phyloP scores from a whole-genome alignment of 2,329 filamentous ascomycete genomes.

The Pleurostoma richardsiae region DNA sequence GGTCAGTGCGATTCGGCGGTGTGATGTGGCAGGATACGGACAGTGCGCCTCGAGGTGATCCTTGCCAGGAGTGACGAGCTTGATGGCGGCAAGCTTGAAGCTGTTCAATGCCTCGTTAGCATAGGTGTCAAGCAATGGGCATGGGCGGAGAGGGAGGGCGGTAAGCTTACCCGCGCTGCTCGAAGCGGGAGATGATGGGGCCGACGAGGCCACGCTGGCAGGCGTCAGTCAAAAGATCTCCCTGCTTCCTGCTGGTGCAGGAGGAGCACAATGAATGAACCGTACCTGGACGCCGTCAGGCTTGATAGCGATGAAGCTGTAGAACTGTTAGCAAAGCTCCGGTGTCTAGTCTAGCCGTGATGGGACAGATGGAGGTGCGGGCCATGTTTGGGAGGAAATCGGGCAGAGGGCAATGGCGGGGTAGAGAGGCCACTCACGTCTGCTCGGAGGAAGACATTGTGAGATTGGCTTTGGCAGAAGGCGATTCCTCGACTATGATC shows the following conservation, averaged over 20 bases:
- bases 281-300: constrained; percentile 97
- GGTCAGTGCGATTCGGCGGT: constrained; percentile 19
- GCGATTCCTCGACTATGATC: constrained; percentile 4
- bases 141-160: neutral
- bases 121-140: no score
- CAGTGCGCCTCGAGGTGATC: constrained; percentile 98
- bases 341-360: neutral
- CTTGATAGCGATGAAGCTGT: constrained; percentile 99
- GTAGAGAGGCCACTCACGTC: constrained; percentile 61
- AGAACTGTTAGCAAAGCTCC: constrained; percentile 9
- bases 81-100: constrained; percentile 98
- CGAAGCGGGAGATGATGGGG: constrained; percentile 96
- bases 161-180: constrained; percentile 76
- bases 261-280: neutral
- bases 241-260: no score
- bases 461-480: constrained; percentile 24
- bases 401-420: constrained; percentile 6
- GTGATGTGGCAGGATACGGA: constrained; percentile 28
- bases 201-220: constrained; percentile 89
- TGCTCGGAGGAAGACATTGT: constrained; percentile 73
- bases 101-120: constrained; percentile 33
- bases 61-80: constrained; percentile 84
- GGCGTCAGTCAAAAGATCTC: constrained; percentile 12
- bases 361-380: neutral
- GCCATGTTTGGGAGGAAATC: neutral